A percentile compares a stretch with the other conserved stretches of the same genome.
Evolutionary conservation across 768 basidiomycete genomes (phyloP).

Genomic region (Fibroporia radiculosa): DNA sequence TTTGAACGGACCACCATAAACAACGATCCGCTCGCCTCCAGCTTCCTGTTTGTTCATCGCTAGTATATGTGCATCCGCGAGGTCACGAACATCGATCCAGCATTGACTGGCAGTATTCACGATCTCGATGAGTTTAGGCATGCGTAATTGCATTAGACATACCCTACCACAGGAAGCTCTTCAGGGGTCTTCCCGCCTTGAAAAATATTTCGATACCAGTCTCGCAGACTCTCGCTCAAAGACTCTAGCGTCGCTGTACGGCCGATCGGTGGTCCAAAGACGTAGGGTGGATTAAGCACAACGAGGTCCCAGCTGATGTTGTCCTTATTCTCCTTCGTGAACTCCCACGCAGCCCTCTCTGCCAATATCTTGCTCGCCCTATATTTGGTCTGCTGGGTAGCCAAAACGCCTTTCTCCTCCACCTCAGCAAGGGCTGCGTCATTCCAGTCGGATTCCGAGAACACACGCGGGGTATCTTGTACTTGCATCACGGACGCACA

Average conservation of each 20-base stretch:
- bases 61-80: conserved; percentile 44
- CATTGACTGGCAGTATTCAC: not conserved
- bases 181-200: conserved; percentile 13
- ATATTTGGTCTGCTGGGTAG: conserved; percentile 37
- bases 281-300: conserved; percentile 45
- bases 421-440: conserved; percentile 35
- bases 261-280: conserved; percentile 23
- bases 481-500: conserved; percentile 33
- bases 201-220: conserved; percentile 18
- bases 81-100: conserved; percentile 44
- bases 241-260: conserved; percentile 26
- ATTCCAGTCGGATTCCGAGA: conserved; percentile 58
- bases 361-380: conserved; percentile 53
- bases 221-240: conserved; percentile 28
- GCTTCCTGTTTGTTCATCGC: conserved; percentile 46
- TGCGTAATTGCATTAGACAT: no score
- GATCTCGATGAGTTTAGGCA: no score
- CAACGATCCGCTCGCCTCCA: conserved; percentile 49
- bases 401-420: conserved; percentile 41
- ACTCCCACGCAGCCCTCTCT: conserved; percentile 49
- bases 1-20: conserved; percentile 26
- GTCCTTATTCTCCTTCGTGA: conserved; percentile 33
- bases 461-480: conserved; percentile 20
- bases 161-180: conserved; percentile 10
- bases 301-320: conserved; percentile 26